Conservation (phyloP, 2,329 filamentous ascomycete genomes). For the Penicillium sp. region DNA sequence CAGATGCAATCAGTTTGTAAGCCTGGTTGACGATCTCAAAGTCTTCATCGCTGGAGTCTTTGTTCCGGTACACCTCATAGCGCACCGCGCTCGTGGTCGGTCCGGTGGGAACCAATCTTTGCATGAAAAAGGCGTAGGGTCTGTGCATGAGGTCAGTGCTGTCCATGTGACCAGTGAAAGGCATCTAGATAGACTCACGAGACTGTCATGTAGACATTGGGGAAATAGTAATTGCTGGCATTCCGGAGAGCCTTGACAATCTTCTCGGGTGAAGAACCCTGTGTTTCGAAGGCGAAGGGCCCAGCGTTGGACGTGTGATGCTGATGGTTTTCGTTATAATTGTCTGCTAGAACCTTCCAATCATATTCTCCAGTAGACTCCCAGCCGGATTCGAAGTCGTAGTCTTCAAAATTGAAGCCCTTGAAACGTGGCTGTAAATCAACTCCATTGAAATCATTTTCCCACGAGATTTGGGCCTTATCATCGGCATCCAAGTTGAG, state of each 20-base stretch:
- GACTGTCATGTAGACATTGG: constrained; percentile 36
- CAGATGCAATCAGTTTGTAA: constrained; percentile 65
- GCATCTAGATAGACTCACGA: constrained; percentile 23
- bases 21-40: constrained; percentile 59
- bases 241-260: constrained; percentile 46
- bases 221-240: constrained; percentile 38
- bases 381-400: constrained; percentile 21
- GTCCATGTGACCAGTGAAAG: not conserved
- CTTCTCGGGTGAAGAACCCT: constrained; percentile 51
- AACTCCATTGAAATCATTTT: constrained; percentile 18
- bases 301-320: constrained; percentile 47
- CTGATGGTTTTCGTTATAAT: constrained; percentile 58
- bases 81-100: constrained; percentile 56
- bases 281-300: constrained; percentile 53
- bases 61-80: constrained; percentile 66
- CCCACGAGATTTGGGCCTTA: constrained; percentile 20
- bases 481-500: constrained; percentile 21
- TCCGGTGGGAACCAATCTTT: constrained; percentile 60
- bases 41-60: constrained; percentile 57
- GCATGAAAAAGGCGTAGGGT: constrained; percentile 63
- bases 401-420: constrained; percentile 18
- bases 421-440: constrained; percentile 16
- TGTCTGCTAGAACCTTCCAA: constrained; percentile 25
- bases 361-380: constrained; percentile 21
- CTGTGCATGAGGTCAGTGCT: constrained; percentile 27